A percentile compares a stretch with the other conserved stretches of the same genome.
Evolutionary conservation across 2,329 filamentous ascomycete species (phyloP).

Genomic region (Clonostachys sp.): DNA sequence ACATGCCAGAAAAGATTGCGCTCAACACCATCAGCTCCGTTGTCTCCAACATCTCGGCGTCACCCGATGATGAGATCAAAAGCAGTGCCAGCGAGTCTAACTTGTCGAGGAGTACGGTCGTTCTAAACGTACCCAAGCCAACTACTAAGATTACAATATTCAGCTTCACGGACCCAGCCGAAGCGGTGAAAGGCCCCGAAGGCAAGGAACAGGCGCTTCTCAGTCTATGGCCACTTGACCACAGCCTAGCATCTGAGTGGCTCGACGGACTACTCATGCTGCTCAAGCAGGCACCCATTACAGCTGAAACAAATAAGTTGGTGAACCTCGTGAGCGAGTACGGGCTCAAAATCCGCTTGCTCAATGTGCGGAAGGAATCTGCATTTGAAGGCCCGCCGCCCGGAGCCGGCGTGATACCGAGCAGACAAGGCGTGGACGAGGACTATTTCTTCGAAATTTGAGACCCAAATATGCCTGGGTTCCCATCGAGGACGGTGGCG

Average conservation of each 20-base stretch:
- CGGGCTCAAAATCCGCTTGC: constrained; percentile 83
- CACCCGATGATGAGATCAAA: constrained; percentile 36
- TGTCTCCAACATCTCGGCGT: constrained; percentile 82
- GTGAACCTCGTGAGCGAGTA: constrained; percentile 84
- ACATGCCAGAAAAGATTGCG: constrained; percentile 77
- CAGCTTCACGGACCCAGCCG: constrained; percentile 52
- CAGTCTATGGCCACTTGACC: constrained; percentile 75
- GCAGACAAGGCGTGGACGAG: constrained; percentile 80
- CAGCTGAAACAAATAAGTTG: constrained; percentile 89
- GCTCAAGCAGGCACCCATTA: constrained; percentile 91
- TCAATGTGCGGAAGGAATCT: constrained; percentile 86
- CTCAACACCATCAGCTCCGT: constrained; percentile 86
- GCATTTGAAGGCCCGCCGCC: constrained; percentile 60
- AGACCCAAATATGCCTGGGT: too few relatives aligned
- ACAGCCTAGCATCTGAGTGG: constrained; percentile 90
- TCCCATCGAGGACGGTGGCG: too few relatives aligned
- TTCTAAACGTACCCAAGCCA: constrained; percentile 30
- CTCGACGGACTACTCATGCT: constrained; percentile 93
- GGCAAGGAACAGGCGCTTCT: constrained; percentile 69
- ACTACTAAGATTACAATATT: constrained; percentile 91
- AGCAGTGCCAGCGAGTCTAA: too few relatives aligned
- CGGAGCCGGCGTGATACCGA: constrained; percentile 74
- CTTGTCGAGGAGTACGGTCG: constrained; percentile 29
- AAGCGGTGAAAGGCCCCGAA: constrained; percentile 24
- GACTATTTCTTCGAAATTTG: constrained; percentile 84